These are phyloP conservation scores for Penicillium chermesinum DNA, from an alignment of 495 filamentous ascomycete species.

Conservation along the genomic window DNA sequence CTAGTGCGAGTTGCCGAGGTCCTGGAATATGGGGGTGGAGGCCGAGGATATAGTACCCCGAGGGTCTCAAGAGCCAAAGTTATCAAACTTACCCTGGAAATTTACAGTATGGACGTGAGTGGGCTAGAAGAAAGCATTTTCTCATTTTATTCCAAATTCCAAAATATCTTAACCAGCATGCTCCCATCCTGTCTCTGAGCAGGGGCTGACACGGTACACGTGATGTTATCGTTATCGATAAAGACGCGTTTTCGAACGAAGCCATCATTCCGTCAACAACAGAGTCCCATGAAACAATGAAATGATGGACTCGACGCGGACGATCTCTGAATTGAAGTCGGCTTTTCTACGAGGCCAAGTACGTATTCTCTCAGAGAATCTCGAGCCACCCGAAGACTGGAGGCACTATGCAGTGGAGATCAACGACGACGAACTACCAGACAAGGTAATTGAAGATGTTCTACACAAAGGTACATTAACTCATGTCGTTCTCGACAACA, in stretches of 20 bases:
- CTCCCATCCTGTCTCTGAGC: too few species aligned
- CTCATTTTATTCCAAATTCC: too few species aligned
- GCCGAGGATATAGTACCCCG: neutral
- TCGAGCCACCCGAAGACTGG: slow-evolving; percentile 56
- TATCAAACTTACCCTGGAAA: too few species aligned
- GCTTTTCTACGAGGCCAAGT: slow-evolving; percentile 59
- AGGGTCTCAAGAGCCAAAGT: too few species aligned
- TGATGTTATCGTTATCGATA: slow-evolving; percentile 6
- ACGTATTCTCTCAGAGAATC: slow-evolving; percentile 52
- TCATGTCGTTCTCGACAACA: too few species aligned
- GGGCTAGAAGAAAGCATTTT: too few species aligned
- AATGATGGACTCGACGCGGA: slow-evolving; percentile 41
- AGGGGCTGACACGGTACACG: slow-evolving; percentile 1
- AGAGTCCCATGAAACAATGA: slow-evolving; percentile 8
- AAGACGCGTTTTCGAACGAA: slow-evolving; percentile 3
- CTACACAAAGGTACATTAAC: slow-evolving; percentile 43
- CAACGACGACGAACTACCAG: slow-evolving; percentile 44
- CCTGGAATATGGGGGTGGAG: neutral
- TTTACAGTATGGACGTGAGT: too few species aligned
- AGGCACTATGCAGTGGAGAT: slow-evolving; percentile 38
- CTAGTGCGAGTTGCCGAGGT: slow-evolving; percentile 9
- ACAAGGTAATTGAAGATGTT: slow-evolving; percentile 52
- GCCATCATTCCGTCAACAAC: neutral
- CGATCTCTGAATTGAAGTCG: slow-evolving; percentile 59
- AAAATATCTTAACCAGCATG: too few species aligned